Evolutionary conservation across 352 stramenopile species (phyloP), one percentile per base, ranked within the genome.

Genomic region (Thraustochytrium sp.): DNA sequence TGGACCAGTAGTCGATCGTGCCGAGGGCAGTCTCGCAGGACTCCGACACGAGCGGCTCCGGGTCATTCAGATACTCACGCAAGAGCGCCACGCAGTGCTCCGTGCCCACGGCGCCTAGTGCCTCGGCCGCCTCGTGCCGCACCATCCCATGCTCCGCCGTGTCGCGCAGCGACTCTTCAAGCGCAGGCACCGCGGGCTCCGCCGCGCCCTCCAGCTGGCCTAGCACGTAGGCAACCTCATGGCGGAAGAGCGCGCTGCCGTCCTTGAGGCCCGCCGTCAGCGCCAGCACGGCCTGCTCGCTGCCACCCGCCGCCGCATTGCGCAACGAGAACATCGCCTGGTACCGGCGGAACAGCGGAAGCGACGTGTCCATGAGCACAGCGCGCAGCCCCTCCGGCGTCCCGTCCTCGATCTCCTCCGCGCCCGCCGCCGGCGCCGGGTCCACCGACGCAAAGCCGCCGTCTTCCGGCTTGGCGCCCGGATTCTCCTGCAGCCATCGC

Each of bases 311-410:
- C 29, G 59, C 59, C 74, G 92, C 90, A 91, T 99, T 99, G 36
- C 97, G 92, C 34, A 99, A 87, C 42, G 94, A 97, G 86, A 99
- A 99, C 95, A 99, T 99, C 61, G 96, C 96, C 51, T 95, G 93
- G 87, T 98, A 98, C 64, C 91, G 89, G 48, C 92, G 87, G 74
- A 98, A 98, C 23, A 99, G 90, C 72, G 92, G 91, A 9, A 88
- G 87, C 36, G 84, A 85, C 74, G 88, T 80, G 89, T 99, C 91
- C 53, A 94, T 86, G 49, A 99, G 88, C 59, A 95, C 90, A 40
- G 87, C 84, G 54, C 94, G 92, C 53, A 99, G 90, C 82, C 93
- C 87, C 3, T 87, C 82, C 0, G 92, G 92, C 0, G 89, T 85
- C 53, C 40, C 16, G 18, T 16, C 8, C 23, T 36, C 48, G 18